phyloP scores from a whole-genome alignment of 2,329 filamentous ascomycete genomes.

The Capronia epimyces region DNA sequence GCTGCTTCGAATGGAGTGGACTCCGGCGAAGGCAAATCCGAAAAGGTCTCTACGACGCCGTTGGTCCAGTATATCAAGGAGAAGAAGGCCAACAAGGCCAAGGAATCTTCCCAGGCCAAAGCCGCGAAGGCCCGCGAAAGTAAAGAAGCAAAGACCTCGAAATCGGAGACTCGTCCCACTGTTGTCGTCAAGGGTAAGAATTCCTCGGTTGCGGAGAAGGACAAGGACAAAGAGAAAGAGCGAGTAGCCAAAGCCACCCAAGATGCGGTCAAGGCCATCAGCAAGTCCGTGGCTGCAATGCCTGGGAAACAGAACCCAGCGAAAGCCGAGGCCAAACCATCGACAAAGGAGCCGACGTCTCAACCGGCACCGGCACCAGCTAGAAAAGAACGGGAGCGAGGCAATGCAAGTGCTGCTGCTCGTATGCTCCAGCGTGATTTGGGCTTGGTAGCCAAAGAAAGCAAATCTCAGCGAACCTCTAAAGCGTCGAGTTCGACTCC shows the following conservation, averaged over 20 bases:
- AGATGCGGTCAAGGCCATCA: constrained; percentile 56
- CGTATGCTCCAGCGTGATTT: constrained; percentile 60
- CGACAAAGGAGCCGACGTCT: constrained; percentile 23
- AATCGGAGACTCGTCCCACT: constrained; percentile 38
- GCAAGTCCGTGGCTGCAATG: constrained; percentile 42
- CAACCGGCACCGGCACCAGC: constrained; percentile 28
- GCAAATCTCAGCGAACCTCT: constrained; percentile 16
- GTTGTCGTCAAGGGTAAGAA: constrained; percentile 31
- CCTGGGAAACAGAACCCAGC: constrained; percentile 33
- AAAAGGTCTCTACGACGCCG: constrained; percentile 74
- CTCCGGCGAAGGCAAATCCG: constrained; percentile 48
- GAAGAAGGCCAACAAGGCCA: constrained; percentile 74
- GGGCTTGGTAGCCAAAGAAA: constrained; percentile 41
- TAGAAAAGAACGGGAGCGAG: constrained; percentile 51
- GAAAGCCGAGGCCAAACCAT: constrained; percentile 33
- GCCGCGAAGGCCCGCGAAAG: constrained; percentile 52
- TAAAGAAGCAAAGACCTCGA: constrained; percentile 56
- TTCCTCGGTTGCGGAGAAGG: constrained; percentile 3
- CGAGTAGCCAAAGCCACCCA: constrained; percentile 55
- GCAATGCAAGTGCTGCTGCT: constrained; percentile 49
- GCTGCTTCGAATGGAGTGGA: constrained; percentile 47
- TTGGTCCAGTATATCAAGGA: constrained; percentile 85
- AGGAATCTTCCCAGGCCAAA: constrained; percentile 35
- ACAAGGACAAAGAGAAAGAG: constrained; percentile 25
- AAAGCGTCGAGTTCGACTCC: constrained; percentile 9